Base-by-base conservation (phyloP, 2,329 filamentous ascomycete genomes). In the Rhexocercosporidium sp. region DNA sequence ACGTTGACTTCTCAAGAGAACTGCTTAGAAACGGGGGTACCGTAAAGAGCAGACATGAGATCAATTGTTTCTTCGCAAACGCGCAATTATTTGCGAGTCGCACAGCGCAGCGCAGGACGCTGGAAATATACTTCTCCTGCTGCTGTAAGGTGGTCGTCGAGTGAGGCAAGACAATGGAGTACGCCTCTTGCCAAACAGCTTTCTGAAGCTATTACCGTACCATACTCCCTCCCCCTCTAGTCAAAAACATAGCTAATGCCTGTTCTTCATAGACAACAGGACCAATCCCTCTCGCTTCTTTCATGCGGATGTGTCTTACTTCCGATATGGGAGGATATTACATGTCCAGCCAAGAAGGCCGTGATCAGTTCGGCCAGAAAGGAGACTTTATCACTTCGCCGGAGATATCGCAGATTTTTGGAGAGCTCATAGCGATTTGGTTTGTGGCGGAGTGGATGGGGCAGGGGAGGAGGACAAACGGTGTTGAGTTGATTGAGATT, bases 291-390 rank as follows among this genome's bases (percentile, higher is more conserved):
- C 87, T 99, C 68, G 94, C 96, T 5, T 91, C 93, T 62, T 99
- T 94, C 79, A 99, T 99, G 96, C 94, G 96, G 77, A 97, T 98
- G 90, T 97, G 95, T 78, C 87, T 99, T 70, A 99, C 96, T 0
- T 92, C 92, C 12, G 92, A 96, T 69, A 82, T 93, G 46, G 94
- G 93, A 66, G 96, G 96, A 63, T 99, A 99, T 82, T 99, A 99
- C 81, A 98, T 94, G 0, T 87, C 89, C 27, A 85, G 90, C 51
- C 85, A 85, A 63, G 81, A 88, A 67, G 89, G 86, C 22, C 87
- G 90, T 56, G 94, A 97, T 76, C 94, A 95, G 70, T 99, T 99
- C 74, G 96, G 96, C n/a, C 83, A 87, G 64, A 92, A 93, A 76
- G 96, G 96, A 29, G 96, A 99, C 80, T 99, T 99, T 77, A 91